Base-by-base conservation (phyloP, 2,329 filamentous ascomycete genomes). In the Alternaria atra region DNA sequence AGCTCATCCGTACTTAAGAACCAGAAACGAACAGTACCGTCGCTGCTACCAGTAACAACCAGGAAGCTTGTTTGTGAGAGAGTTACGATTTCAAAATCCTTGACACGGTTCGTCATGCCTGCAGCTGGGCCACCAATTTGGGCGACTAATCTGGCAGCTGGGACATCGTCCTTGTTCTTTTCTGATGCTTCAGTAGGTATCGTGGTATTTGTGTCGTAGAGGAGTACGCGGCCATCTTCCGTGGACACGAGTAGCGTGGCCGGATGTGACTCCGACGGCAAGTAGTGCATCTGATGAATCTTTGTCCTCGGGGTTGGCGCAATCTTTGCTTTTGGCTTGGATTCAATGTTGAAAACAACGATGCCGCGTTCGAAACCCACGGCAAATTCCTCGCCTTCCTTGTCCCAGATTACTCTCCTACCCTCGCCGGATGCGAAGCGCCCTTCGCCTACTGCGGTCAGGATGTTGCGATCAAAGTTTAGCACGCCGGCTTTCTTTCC, bases 401-500 rank as follows among this genome's bases (percentile, higher is more conserved):
- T 82, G 60, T 92, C 90, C 94, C 95, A 99, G 1, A 89, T 85
- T 17, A 98, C 92, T 68, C 86, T 87, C 55, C 91, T 84, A 4
- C 93, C 94, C 76, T 98, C 95, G 12, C 94, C 94, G 44, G 88
- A 90, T 44, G 89, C 88, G 77, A 90, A 89, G 77, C 88, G 89
- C 43, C 89, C 87, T 81, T 97, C 93, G 46, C 92, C 92, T 10
- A 91, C 87, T 69, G 91, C 88, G 44, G 87, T 84, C 53, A 98
- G 83, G 71, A 95, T 85, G 0, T 90, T 87, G 58, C 87, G 85
- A 66, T 86, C 87, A 77, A 98, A 98, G 76, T 92, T 95, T 69
- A 99, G 82, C 53, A 97, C 94, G 30, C 94, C 93, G 1, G 94
- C 94, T 82, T 97, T 97, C 82, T 94, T 97, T 15, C 94, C 95